These are phyloP conservation scores for Eucalyptus tenuipes DNA, from an alignment of 345 rosid genomes.

Conservation along the genomic window DNA sequence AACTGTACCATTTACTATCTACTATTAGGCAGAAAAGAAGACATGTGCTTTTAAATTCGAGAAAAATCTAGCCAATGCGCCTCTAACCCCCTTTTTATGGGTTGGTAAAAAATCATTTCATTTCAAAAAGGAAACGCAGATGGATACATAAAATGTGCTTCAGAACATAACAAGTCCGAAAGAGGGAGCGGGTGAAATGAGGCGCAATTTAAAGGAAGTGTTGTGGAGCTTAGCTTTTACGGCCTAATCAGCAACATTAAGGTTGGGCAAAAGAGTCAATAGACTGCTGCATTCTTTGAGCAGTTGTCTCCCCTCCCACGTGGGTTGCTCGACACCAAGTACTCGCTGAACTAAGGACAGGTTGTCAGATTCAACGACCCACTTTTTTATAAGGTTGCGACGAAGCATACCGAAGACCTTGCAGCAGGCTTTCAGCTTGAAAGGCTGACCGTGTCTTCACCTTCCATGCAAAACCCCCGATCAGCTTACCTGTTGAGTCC, in stretches of 20 bases:
- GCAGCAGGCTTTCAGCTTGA: too few relatives aligned
- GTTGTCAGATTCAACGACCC: neutral
- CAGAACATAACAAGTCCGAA: too few relatives aligned
- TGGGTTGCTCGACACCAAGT: neutral
- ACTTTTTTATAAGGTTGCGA: neutral
- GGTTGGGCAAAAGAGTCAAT: neutral
- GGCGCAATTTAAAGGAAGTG: too few relatives aligned
- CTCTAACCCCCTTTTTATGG: neutral
- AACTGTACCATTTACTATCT: neutral
- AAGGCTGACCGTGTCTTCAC: too few relatives aligned
- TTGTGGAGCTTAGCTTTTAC: too few relatives aligned
- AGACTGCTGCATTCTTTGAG: neutral
- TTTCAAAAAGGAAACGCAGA: accelerated
- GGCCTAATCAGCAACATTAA: neutral
- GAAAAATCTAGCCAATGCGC: neutral
- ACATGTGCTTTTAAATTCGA: neutral
- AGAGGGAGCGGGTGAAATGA: too few relatives aligned
- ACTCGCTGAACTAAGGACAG: accelerated
- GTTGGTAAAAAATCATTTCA: too few relatives aligned
- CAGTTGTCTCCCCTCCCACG: neutral
- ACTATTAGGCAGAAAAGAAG: neutral
- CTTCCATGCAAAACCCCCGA: too few relatives aligned
- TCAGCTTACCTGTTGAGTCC: too few relatives aligned
- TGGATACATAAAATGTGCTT: too few relatives aligned
- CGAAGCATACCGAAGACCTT: too few relatives aligned